phyloP scores from a whole-genome alignment of 2,329 filamentous ascomycete species.

The Cordyceps fumosorosea region DNA sequence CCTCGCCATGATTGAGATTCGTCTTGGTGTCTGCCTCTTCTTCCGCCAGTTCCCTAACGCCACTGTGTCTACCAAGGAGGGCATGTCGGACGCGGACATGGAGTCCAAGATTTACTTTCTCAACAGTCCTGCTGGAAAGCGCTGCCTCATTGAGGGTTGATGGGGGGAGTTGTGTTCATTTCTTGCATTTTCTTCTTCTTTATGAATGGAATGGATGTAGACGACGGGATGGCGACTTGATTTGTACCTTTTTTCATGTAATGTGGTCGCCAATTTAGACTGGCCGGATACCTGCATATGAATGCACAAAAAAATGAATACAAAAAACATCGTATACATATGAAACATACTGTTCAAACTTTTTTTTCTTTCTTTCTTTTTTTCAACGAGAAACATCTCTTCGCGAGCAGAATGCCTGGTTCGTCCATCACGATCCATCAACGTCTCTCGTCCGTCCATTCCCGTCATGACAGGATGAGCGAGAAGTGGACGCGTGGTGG shows the following conservation, averaged over 20 bases:
- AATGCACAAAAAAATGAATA: not conserved
- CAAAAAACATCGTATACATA: not conserved
- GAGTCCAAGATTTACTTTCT: conserved; percentile 28
- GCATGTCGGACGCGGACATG: conserved; percentile 32
- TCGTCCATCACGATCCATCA: too few species aligned
- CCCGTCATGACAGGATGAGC: too few species aligned
- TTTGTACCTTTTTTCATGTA: not conserved
- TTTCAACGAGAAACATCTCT: too few species aligned
- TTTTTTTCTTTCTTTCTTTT: too few species aligned
- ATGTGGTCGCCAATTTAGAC: not conserved
- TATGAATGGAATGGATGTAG: not conserved
- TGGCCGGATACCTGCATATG: not conserved
- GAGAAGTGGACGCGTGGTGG: too few species aligned
- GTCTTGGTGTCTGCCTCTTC: conserved; percentile 44
- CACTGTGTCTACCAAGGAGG: conserved; percentile 24
- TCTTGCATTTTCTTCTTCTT: not conserved
- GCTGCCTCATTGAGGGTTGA: conserved; percentile 24
- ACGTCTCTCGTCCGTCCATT: too few species aligned
- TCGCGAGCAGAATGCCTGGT: too few species aligned
- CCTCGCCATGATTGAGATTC: conserved; percentile 49
- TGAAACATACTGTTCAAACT: too few species aligned
- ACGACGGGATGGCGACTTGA: not conserved
- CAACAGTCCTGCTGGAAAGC: conserved; percentile 23
- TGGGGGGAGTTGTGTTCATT: not conserved
- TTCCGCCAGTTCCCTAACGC: conserved; percentile 39